A percentile compares a stretch with the other conserved stretches of the same genome.
Conservation (phyloP, 78 protist species). For the Paratrimastix pyriformis region DNA sequence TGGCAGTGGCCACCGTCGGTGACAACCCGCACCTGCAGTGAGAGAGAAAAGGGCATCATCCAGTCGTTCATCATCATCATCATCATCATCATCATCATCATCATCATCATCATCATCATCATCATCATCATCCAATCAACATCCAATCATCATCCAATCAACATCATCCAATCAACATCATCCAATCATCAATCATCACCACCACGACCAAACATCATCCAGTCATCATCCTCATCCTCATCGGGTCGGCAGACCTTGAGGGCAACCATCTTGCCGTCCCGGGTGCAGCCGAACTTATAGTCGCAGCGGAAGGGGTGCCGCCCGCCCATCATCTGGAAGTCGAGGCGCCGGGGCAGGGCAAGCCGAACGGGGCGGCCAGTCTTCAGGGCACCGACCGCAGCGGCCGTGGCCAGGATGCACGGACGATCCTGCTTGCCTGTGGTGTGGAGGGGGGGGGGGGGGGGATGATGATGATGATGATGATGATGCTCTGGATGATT, state of each 20-base stretch:
- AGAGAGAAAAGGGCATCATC: no score
- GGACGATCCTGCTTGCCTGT: conserved; percentile 41
- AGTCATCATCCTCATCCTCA: neutral
- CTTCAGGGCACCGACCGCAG: conserved; percentile 53
- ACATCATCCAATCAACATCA: no score
- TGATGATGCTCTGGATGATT: no score
- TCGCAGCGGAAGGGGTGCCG: conserved; percentile 67
- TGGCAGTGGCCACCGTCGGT: conserved; percentile 70
- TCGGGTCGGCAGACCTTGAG: neutral
- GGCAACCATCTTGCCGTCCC: conserved; percentile 35
- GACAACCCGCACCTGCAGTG: conserved; percentile 19
- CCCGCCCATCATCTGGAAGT: conserved; percentile 68
- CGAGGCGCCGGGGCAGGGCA: conserved; percentile 53
- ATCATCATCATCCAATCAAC: no score
- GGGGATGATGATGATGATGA: neutral
- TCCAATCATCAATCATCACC: no score
- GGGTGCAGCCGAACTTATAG: conserved; percentile 54
- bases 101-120: no score
- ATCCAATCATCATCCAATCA: no score
- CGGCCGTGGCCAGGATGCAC: conserved; percentile 24
- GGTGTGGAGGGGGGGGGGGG: no score
- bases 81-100: no score
- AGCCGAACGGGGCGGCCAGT: conserved; percentile 53
- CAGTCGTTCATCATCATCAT: no score
- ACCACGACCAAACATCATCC: no score